phyloP scores from a whole-genome alignment of 108 stramenopile genomes.

The Skeletonema tropicum region DNA sequence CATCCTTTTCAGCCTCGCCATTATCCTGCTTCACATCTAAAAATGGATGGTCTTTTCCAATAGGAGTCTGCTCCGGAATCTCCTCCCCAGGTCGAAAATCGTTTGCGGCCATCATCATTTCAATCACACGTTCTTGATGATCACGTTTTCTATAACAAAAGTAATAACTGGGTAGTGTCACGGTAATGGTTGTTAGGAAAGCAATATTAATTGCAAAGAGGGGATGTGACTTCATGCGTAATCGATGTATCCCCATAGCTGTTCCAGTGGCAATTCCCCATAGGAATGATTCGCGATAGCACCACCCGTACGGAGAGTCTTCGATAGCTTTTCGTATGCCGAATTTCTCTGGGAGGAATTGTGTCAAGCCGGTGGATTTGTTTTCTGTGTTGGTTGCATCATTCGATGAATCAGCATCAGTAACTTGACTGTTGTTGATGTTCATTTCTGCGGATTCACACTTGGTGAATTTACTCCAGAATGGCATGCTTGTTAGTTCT shows the following conservation, averaged over 20 bases:
- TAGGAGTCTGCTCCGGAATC: constrained; percentile 66
- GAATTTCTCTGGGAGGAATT: constrained; percentile 72
- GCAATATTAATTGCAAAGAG: constrained; percentile 57
- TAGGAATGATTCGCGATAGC: constrained; percentile 76
- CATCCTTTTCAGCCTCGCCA: constrained; percentile 14
- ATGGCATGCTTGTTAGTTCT: not conserved
- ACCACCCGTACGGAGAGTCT: constrained; percentile 80
- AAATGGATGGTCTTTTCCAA: constrained; percentile 79
- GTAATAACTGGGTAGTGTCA: constrained; percentile 74
- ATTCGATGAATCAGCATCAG: not conserved
- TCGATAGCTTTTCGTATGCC: constrained; percentile 75
- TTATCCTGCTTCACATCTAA: constrained; percentile 41
- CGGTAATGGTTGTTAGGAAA: constrained; percentile 62
- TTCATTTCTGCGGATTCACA: not conserved
- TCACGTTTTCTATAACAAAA: constrained; percentile 79
- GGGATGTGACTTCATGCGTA: constrained; percentile 71
- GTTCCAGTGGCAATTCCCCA: constrained; percentile 88
- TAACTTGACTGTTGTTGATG: not conserved
- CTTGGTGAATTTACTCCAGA: not conserved
- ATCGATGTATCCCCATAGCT: constrained; percentile 81
- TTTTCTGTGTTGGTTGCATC: not conserved
- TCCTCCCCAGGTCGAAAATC: constrained; percentile 72
- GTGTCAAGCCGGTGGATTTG: constrained; percentile 62
- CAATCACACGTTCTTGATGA: constrained; percentile 73
- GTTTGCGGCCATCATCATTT: constrained; percentile 88